Evolutionary conservation across 306 rosid species (phyloP), one percentile per base, ranked within the genome.

Genomic region (Spatholobus suberectus): DNA sequence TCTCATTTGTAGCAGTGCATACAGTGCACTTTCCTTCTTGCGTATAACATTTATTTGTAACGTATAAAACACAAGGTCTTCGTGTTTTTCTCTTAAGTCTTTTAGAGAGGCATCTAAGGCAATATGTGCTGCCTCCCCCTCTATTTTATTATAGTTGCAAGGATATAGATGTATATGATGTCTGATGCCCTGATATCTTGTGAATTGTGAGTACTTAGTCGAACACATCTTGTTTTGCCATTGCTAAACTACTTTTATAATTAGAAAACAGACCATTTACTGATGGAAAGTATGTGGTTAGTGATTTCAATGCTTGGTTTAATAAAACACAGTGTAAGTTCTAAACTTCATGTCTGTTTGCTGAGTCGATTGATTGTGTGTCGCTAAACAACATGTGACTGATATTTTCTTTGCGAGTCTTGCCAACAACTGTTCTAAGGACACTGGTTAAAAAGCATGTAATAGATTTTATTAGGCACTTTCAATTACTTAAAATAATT

Each of bases 311-410:
- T 47, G 32, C 24, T 26, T 54, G 29, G 46, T 80, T 34, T 12
- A 3, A 26, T 10, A 29, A 27, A 70, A 70, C 17, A 17, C 6
- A 3, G 23, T 21, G 4, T 4, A 51, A 79, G 65, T 40, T 69
- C 51, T 76, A 61, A n/a, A 34, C 86, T 12, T 70, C 29, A 67
- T 38, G n/a, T 44, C 34, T 17, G 68, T 76, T 44, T 73, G 72
- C 38, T 34, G 57, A 3, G 54, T 21, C 15, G 77, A 68, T 82
- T 15, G 34, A 34, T 55, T 54, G 58, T 41, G 21, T 27, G 6
- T 34, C 72, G 5, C 63, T 62, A 8, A 65, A 77, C 7, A 11
- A 26, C 38, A 12, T 24, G 18, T 23, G 78, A 61, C 15, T 69
- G 63, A 43, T 70, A 7, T 75, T 75, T 61, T 62, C 40, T 37